Percentiles rank a stretch among this genome's conserved stretches.
phyloP scores from a whole-genome alignment of 495 filamentous ascomycete species.

The Rhizodiscina lignyota region DNA sequence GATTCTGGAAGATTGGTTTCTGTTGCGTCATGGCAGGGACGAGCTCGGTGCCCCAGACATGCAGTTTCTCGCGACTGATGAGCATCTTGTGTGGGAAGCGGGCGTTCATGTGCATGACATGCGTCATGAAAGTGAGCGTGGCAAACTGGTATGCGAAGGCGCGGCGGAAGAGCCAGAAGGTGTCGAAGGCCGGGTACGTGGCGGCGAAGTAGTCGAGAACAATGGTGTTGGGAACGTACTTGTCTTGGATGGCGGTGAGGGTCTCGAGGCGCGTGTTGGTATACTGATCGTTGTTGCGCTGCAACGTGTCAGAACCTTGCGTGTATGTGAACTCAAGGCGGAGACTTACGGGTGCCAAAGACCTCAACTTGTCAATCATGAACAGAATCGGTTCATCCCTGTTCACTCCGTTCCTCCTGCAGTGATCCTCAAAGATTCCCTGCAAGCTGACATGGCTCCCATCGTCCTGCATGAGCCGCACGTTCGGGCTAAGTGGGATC shows the following conservation, averaged over 20 bases:
- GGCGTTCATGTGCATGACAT: slow-evolving; percentile 86
- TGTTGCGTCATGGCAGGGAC: slow-evolving; percentile 64
- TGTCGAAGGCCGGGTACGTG: slow-evolving; percentile 74
- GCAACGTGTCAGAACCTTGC: too few relatives aligned
- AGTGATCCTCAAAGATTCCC: slow-evolving; percentile 89
- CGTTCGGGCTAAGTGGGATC: slow-evolving; percentile 82
- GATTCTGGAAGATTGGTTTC: slow-evolving; percentile 82
- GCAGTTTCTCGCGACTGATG: slow-evolving; percentile 76
- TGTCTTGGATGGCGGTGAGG: slow-evolving; percentile 77
- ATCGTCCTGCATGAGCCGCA: slow-evolving; percentile 89
- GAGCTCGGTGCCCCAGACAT: slow-evolving; percentile 92
- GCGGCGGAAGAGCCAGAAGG: slow-evolving; percentile 95
- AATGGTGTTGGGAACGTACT: slow-evolving; percentile 66
- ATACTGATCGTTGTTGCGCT: slow-evolving; percentile 32
- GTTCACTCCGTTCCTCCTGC: slow-evolving; percentile 62
- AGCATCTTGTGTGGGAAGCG: slow-evolving; percentile 89
- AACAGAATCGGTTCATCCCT: slow-evolving; percentile 93
- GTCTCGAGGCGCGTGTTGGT: slow-evolving; percentile 63
- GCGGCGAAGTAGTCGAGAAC: slow-evolving; percentile 79
- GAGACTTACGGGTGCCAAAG: slow-evolving; percentile 27
- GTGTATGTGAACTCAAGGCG: slow-evolving; percentile 8
- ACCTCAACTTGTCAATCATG: slow-evolving; percentile 81
- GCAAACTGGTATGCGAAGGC: slow-evolving; percentile 94
- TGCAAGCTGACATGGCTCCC: slow-evolving; percentile 87
- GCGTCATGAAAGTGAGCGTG: slow-evolving; percentile 97